Base-by-base conservation (phyloP, 192 early-diverging fungal species). In the Dissophora ornata region DNA sequence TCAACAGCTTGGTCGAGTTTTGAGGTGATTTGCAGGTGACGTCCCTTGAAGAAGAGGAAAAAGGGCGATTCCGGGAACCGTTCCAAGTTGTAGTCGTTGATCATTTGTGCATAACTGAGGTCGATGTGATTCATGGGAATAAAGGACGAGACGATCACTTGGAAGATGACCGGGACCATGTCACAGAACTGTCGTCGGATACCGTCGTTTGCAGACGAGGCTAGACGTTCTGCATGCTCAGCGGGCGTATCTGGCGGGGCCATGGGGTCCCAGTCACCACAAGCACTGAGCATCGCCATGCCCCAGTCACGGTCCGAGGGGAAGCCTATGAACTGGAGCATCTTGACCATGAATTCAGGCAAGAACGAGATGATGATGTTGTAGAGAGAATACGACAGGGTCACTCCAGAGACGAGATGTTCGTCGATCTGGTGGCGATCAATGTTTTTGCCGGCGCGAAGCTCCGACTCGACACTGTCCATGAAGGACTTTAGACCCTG, bases 271-370 rank as follows among this genome's bases (percentile, higher is more conserved):
- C 91, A 97, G 19, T 88, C 90, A 25, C 89, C 90, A 19, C 90
- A 89, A 15, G 91, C 75, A 41, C 86, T 87, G 19, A 95, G 84
- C 38, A 92, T 71, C 53, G 85, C 87, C 29, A 97, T 84, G 18
- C 89, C 95, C 60, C 90, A 87, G 13, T 82, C 82, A 19, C 94
- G 86, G 71, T 97, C 88, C 1, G 90, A 90, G 11, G 86, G 74
- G 70, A 95, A 97, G 0, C 95, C 95, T 18, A 96, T 90, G 28
- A 96, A 78, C 66, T 97, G 93, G 26, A 94, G 86, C 22, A 97
- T 80, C 38, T 90, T 85, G 45, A 96, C 69, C 12, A 93, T 81
- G 48, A 83, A 84, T 0, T 82, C 67, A 2, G 95, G 95, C 42
- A 97, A 56, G 60, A 94, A 85, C 26, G 89, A 91, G 18, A 97